Evolutionary conservation across 1,284 basidiomycete species (phyloP).

Genomic region (Cutaneotrichosporon dermatis): DNA sequence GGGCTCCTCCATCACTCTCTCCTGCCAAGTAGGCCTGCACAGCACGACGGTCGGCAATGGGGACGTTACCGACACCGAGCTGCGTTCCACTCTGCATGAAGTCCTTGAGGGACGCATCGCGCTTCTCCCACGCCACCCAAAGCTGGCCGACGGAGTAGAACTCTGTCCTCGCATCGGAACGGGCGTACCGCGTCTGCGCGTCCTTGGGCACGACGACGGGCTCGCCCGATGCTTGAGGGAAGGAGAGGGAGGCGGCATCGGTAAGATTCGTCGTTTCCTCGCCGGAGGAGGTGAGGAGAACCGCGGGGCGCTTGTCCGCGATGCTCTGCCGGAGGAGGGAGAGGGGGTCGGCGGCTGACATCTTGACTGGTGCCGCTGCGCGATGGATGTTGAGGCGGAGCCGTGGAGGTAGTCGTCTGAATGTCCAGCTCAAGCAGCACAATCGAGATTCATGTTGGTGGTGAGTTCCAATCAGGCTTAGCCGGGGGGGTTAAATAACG

Average conservation of each 20-base stretch:
- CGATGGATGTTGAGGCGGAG: no score
- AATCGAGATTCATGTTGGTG: no score
- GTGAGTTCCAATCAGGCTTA: no score
- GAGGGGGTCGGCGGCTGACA: conserved; percentile 27
- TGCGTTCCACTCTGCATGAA: conserved; percentile 80
- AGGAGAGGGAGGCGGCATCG: conserved; percentile 62
- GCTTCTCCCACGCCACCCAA: conserved; percentile 70
- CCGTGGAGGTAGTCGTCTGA: no score
- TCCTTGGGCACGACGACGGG: conserved; percentile 60
- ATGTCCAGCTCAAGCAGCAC: no score
- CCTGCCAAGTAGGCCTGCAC: conserved; percentile 80
- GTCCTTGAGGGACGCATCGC: conserved; percentile 68
- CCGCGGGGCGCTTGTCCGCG: conserved; percentile 21
- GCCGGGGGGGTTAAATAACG: no score
- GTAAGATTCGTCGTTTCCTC: conserved; percentile 54
- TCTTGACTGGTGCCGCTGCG: no score
- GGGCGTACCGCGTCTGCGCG: conserved; percentile 62
- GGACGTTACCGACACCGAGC: conserved; percentile 68
- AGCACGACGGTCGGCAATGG: conserved; percentile 75
- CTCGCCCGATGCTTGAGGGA: conserved; percentile 51
- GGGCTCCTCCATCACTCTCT: conserved; percentile 51
- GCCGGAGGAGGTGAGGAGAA: conserved; percentile 49
- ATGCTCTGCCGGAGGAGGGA: conserved; percentile 39
- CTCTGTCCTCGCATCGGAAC: conserved; percentile 55
- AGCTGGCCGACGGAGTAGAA: conserved; percentile 78